Percentiles rank a stretch among this genome's conserved stretches.
Evolutionary conservation across 2,329 filamentous ascomycete genomes (phyloP).

Genomic region (Pseudopyricularia javanii): DNA sequence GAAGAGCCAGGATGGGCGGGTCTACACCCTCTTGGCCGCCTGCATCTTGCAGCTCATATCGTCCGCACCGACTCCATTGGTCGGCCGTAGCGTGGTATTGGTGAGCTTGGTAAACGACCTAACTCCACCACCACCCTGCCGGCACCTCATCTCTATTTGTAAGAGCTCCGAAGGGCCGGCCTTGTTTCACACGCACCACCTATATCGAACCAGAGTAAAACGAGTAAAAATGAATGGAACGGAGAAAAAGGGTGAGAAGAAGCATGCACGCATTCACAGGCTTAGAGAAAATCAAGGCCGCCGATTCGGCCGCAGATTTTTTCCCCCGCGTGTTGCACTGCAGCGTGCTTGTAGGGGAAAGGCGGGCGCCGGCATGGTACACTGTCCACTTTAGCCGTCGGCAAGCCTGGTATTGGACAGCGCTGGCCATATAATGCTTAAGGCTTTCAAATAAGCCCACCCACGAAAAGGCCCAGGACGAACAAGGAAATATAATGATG

Average conservation of each 20-base stretch:
- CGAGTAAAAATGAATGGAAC: neutral
- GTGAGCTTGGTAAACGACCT: neutral
- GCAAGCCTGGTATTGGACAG: neutral
- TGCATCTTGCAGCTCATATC: neutral
- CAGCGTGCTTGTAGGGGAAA: neutral
- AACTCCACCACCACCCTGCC: neutral
- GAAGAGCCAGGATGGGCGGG: neutral
- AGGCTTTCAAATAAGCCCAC: neutral
- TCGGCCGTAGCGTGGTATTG: neutral
- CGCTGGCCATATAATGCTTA: neutral
- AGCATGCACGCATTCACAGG: neutral
- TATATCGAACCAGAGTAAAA: neutral
- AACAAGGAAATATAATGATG: neutral
- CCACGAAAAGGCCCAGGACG: neutral
- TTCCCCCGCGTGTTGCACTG: conserved; percentile 1
- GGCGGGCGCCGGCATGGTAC: neutral
- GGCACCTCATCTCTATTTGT: neutral
- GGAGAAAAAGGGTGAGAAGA: neutral
- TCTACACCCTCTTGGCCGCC: neutral
- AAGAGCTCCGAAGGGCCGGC: neutral
- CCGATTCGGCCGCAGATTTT: conserved; percentile 1
- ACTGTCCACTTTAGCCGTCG: neutral
- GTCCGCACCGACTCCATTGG: neutral
- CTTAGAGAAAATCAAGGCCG: neutral
- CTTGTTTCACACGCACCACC: neutral